phyloP scores from a whole-genome alignment of 495 filamentous ascomycete species.

The Lasiosphaeria ovina region DNA sequence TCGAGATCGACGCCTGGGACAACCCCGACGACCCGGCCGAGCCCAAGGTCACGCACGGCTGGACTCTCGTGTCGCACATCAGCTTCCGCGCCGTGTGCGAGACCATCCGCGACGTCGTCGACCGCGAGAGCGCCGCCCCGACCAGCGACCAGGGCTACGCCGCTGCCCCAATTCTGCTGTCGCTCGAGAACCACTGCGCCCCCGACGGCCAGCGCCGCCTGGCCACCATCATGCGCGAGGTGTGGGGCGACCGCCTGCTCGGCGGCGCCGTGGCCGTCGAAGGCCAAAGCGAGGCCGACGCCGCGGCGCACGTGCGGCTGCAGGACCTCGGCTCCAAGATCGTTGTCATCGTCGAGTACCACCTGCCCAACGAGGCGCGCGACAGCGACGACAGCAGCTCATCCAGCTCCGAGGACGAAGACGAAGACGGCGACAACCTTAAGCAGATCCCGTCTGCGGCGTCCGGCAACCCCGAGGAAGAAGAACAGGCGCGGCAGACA shows the following conservation, averaged over 20 bases:
- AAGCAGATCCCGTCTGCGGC: too few relatives aligned
- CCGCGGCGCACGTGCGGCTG: conserved; percentile 42
- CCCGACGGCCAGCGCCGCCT: conserved; percentile 46
- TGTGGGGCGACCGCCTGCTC: conserved; percentile 51
- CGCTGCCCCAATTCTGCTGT: conserved; percentile 51
- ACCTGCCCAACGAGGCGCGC: conserved; percentile 45
- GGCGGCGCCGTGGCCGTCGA: conserved; percentile 43
- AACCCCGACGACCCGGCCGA: conserved; percentile 46
- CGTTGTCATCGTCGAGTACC: conserved; percentile 55
- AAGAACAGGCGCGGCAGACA: conserved; percentile 30
- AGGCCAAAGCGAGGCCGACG: conserved; percentile 41
- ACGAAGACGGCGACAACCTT: conserved; percentile 29
- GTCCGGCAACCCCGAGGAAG: conserved; percentile 4
- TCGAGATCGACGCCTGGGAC: conserved; percentile 61
- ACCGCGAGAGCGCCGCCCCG: conserved; percentile 37
- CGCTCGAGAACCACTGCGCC: conserved; percentile 54
- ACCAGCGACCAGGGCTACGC: conserved; percentile 29
- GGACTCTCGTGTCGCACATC: conserved; percentile 54
- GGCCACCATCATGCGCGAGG: conserved; percentile 53
- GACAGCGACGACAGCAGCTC: conserved; percentile 25
- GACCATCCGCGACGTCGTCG: conserved; percentile 48
- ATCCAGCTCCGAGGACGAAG: conserved; percentile 34
- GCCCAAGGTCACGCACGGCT: conserved; percentile 57
- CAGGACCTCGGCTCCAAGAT: conserved; percentile 51
- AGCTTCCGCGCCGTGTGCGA: conserved; percentile 53